phyloP scores from a whole-genome alignment of 495 filamentous ascomycete species.

The Xylaria sp. region DNA sequence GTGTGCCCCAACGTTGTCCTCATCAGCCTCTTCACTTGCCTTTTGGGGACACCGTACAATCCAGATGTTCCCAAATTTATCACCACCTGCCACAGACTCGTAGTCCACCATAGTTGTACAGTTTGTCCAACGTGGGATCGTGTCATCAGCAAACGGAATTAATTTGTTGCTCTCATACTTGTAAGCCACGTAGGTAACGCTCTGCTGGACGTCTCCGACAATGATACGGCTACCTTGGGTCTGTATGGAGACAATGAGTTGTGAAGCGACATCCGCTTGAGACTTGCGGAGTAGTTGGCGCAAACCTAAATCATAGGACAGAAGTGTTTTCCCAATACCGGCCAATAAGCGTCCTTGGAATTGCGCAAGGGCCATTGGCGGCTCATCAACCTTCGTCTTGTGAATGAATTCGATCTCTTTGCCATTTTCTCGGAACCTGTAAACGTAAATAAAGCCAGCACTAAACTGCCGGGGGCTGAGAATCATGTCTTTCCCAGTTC shows the following conservation, averaged over 20 bases:
- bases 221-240: slow-evolving; percentile 92
- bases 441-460: slow-evolving; percentile 89
- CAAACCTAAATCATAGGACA: slow-evolving; percentile 90
- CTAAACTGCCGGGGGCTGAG: slow-evolving; percentile 75
- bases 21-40: slow-evolving; percentile 85
- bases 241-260: slow-evolving; percentile 83
- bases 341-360: slow-evolving; percentile 92
- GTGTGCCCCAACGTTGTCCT: slow-evolving; percentile 89
- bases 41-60: slow-evolving; percentile 87
- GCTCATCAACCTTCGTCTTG: slow-evolving; percentile 89
- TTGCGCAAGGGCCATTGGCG: slow-evolving; percentile 83
- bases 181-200: slow-evolving; percentile 89
- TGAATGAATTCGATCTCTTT: slow-evolving; percentile 91
- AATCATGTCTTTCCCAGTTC: slow-evolving; percentile 88
- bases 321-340: slow-evolving; percentile 81
- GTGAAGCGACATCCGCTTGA: slow-evolving; percentile 78
- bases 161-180: slow-evolving; percentile 89
- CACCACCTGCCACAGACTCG: slow-evolving; percentile 92
- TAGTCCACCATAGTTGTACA: slow-evolving; percentile 94
- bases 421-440: slow-evolving; percentile 87
- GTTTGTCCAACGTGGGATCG: slow-evolving; percentile 85
- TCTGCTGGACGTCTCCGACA: slow-evolving; percentile 90
- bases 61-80: slow-evolving; percentile 98
- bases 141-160: slow-evolving; percentile 92
- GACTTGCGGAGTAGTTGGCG: slow-evolving; percentile 90